phyloP scores from a whole-genome alignment of 768 basidiomycete species.

The Naganishia randhawae region DNA sequence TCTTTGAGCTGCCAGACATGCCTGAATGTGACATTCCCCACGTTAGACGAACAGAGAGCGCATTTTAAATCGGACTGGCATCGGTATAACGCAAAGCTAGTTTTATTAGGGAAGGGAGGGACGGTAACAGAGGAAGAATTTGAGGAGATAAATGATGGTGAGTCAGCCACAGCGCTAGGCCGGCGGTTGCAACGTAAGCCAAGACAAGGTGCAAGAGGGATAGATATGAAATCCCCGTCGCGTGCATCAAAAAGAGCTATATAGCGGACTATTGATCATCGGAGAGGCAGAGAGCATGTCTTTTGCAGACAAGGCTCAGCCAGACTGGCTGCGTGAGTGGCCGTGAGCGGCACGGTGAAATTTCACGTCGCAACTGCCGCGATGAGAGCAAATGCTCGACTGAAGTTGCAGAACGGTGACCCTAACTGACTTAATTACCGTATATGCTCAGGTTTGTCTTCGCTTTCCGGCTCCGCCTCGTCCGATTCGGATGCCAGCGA shows the following conservation, averaged over 20 bases:
- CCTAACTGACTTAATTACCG: neutral
- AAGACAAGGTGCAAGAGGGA: too few relatives aligned
- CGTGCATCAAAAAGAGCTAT: too few relatives aligned
- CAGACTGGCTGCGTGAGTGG: too few relatives aligned
- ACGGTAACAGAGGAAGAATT: conserved; percentile 70
- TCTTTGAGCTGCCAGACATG: conserved; percentile 45
- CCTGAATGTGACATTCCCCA: conserved; percentile 61
- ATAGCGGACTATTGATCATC: too few relatives aligned
- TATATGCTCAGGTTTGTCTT: conserved; percentile 51
- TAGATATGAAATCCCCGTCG: too few relatives aligned
- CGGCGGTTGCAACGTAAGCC: too few relatives aligned
- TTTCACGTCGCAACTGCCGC: too few relatives aligned
- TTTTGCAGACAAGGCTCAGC: too few relatives aligned
- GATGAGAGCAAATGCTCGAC: too few relatives aligned
- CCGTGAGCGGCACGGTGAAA: too few relatives aligned
- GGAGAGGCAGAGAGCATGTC: too few relatives aligned
- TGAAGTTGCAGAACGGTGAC: neutral
- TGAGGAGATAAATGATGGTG: conserved; percentile 74
- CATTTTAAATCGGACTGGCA: conserved; percentile 98
- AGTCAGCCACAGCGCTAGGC: conserved; percentile 54
- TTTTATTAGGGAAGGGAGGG: conserved; percentile 55
- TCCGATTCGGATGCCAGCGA: conserved; percentile 43
- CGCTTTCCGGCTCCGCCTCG: conserved; percentile 83
- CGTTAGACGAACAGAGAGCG: conserved; percentile 73
- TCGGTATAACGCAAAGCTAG: conserved; percentile 91